Conservation (phyloP, 148 eudicot species). For the Chenopodium quinoa region DNA sequence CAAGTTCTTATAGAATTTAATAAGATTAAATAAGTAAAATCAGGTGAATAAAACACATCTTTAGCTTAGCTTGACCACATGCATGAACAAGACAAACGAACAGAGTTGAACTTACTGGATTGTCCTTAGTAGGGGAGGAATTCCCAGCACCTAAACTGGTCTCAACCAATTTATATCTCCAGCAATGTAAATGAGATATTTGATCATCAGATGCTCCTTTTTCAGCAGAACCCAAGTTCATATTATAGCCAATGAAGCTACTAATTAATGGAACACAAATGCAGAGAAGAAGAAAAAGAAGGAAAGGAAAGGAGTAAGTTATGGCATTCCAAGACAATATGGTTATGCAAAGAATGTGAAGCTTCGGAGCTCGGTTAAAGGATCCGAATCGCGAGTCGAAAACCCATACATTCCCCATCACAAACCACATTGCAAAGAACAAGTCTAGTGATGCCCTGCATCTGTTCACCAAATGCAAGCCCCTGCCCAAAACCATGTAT, state of each 20-base stretch:
- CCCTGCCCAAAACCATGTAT: conserved; percentile 29
- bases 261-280: conserved; percentile 73
- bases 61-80: too few relatives aligned
- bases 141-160: conserved; percentile 32
- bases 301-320: conserved; percentile 79
- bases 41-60: too few relatives aligned
- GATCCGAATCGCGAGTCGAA: conserved; percentile 72
- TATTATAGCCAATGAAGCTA: conserved; percentile 68
- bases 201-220: conserved; percentile 87
- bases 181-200: conserved; percentile 51
- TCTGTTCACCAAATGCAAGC: conserved; percentile 49
- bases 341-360: conserved; percentile 63
- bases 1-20: too few relatives aligned
- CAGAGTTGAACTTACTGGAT: conserved; percentile 42
- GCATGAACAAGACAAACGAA: too few relatives aligned
- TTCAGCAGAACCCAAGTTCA: conserved; percentile 60
- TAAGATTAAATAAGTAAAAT: too few relatives aligned
- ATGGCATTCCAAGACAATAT: conserved; percentile 80
- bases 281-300: conserved; percentile 73
- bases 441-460: conserved; percentile 63
- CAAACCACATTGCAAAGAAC: conserved; percentile 94
- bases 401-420: conserved; percentile 93
- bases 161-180: conserved; percentile 55
- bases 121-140: conserved; percentile 30
- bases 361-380: conserved; percentile 61